A percentile compares a stretch with the other conserved stretches of the same genome.
Evolutionary conservation across 164 flowering plant genomes (phyloP).

Genomic region (Piper betle): DNA sequence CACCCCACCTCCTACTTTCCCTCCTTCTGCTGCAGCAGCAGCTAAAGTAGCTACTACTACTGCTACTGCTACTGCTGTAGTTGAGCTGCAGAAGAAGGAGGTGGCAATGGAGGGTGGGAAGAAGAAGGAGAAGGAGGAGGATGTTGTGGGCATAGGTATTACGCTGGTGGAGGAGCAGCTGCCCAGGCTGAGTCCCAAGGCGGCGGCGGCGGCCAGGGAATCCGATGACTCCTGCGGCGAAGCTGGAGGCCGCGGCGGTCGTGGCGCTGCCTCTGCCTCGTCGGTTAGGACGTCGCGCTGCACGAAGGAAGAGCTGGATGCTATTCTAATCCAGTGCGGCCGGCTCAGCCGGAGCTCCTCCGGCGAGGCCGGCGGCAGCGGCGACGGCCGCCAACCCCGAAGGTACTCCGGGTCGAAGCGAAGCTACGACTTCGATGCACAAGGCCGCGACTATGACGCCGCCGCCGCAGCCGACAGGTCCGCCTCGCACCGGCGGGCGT

Average conservation of each 20-base stretch:
- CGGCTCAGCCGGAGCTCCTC: constrained; percentile 86
- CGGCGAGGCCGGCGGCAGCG: constrained; percentile 20
- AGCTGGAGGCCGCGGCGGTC: neutral
- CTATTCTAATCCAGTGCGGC: constrained; percentile 88
- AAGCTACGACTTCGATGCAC: constrained; percentile 64
- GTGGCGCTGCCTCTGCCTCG: constrained; percentile 6
- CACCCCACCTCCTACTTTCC: no score
- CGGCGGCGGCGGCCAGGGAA: neutral
- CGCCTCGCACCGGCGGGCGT: constrained; percentile 49
- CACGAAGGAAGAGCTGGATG: constrained; percentile 85
- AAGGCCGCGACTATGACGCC: constrained; percentile 4
- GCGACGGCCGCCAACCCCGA: constrained; percentile 12
- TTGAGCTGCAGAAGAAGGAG: no score
- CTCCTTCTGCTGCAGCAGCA: no score
- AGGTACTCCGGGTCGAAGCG: constrained; percentile 78
- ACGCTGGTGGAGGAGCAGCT: constrained; percentile 9
- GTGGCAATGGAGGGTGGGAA: no score
- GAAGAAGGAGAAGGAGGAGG: constrained; percentile 23
- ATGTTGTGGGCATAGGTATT: constrained; percentile 26
- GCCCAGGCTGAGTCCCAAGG: neutral
- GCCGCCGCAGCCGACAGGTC: constrained; percentile 4
- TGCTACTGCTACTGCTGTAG: no score
- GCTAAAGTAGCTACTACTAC: no score
- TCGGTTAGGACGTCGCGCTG: constrained; percentile 83
- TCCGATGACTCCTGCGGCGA: neutral